Percentiles rank a stretch among this genome's conserved stretches.
Evolutionary conservation across 345 rosid species (phyloP).

Genomic region (Noccaea caerulescens): DNA sequence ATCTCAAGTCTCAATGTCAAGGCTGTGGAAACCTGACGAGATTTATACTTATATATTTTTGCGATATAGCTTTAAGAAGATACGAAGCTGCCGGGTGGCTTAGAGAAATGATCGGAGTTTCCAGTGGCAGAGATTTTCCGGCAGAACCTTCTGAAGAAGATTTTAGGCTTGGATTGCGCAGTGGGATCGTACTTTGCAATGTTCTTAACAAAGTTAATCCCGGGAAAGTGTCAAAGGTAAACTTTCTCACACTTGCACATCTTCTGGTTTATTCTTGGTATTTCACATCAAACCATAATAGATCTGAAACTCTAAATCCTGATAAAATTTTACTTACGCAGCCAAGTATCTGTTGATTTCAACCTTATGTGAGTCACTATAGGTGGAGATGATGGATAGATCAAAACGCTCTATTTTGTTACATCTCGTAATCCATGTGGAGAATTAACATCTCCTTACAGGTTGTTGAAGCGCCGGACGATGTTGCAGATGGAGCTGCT

Average conservation of each 20-base stretch:
- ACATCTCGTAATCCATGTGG: neutral
- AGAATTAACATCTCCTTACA: slow-evolving; percentile 28
- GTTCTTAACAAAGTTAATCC: slow-evolving; percentile 85
- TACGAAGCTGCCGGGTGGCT: slow-evolving; percentile 91
- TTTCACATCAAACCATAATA: neutral
- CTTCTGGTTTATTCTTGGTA: neutral
- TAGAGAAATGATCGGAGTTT: slow-evolving; percentile 73
- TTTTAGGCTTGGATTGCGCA: slow-evolving; percentile 84
- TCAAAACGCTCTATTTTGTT: neutral
- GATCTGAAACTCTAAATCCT: neutral
- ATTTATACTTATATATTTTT: neutral
- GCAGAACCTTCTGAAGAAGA: slow-evolving; percentile 92
- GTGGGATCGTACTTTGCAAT: slow-evolving; percentile 88
- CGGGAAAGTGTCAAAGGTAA: slow-evolving; percentile 76
- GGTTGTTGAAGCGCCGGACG: slow-evolving; percentile 84
- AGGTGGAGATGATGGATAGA: neutral
- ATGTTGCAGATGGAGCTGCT: slow-evolving; percentile 88
- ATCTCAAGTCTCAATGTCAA: neutral
- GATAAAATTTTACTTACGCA: neutral
- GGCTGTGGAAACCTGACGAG: neutral
- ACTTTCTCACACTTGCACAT: neutral
- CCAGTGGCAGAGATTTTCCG: slow-evolving; percentile 79
- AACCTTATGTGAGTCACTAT: neutral
- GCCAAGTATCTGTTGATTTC: neutral
- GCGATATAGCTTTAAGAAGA: slow-evolving; percentile 66